These are phyloP conservation scores for Gaertneriomyces sp. DNA, from an alignment of 192 early-diverging fungal genomes.

Conservation along the genomic window DNA sequence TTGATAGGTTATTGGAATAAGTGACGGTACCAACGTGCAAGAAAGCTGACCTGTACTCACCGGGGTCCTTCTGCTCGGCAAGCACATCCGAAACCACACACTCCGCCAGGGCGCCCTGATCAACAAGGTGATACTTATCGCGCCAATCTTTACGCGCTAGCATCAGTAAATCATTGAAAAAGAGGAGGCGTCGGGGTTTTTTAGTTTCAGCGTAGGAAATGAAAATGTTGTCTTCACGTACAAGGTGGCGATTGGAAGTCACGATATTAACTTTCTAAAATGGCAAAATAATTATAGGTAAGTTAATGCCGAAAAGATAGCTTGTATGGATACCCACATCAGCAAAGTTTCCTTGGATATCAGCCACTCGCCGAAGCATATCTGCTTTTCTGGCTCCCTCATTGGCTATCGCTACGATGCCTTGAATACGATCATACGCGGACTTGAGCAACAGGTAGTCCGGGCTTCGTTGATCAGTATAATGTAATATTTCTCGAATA, in stretches of 20 bases:
- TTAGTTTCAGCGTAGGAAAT: slow-evolving; percentile 25
- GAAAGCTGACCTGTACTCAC: slow-evolving; percentile 3
- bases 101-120: slow-evolving; percentile 41
- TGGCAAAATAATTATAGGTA: not conserved
- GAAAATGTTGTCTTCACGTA: slow-evolving; percentile 46
- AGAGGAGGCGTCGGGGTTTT: slow-evolving; percentile 41
- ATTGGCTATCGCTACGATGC: slow-evolving; percentile 47
- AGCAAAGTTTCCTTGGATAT: slow-evolving; percentile 46
- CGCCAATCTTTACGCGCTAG: slow-evolving; percentile 51
- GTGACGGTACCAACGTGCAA: not conserved
- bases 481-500: slow-evolving; percentile 50
- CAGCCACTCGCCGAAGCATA: slow-evolving; percentile 40
- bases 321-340: slow-evolving; percentile 30
- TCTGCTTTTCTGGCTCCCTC: slow-evolving; percentile 43
- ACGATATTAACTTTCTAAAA: slow-evolving; percentile 39
- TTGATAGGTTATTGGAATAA: not conserved
- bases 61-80: slow-evolving; percentile 13
- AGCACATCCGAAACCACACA: slow-evolving; percentile 45
- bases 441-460: slow-evolving; percentile 35
- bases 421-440: slow-evolving; percentile 44
- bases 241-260: slow-evolving; percentile 41
- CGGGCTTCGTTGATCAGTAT: slow-evolving; percentile 38
- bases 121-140: slow-evolving; percentile 48
- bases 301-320: slow-evolving; percentile 3
- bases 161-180: slow-evolving; percentile 55